Percentiles rank a stretch among this genome's conserved stretches.
Evolutionary conservation across 495 filamentous ascomycete genomes (phyloP).

Genomic region (Lasiosphaeris hirsuta): DNA sequence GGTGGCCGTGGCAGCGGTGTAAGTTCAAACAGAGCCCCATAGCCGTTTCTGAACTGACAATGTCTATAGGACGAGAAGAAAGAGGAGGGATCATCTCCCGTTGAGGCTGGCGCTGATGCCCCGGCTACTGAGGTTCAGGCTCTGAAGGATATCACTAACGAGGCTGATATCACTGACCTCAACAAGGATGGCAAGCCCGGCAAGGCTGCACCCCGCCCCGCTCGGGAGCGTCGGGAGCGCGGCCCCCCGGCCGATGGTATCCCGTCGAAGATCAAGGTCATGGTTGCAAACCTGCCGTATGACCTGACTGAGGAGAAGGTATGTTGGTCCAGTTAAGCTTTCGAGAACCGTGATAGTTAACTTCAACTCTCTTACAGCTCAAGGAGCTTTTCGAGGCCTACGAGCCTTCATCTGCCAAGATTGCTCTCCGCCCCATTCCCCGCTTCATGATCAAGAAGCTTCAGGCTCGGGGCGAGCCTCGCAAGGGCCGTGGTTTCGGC

Average conservation of each 20-base stretch:
- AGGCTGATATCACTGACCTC: conserved; percentile 38
- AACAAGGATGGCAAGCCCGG: conserved; percentile 48
- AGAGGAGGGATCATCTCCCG: conserved; percentile 48
- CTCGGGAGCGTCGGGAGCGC: conserved; percentile 71
- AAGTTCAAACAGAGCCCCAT: conserved; percentile 18
- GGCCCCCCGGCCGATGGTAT: conserved; percentile 97
- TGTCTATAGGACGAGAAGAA: conserved; percentile 43
- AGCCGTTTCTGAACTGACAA: conserved; percentile 1
- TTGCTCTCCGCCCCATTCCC: conserved; percentile 95
- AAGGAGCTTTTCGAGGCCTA: conserved; percentile 93
- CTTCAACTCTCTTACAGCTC: conserved; percentile 63
- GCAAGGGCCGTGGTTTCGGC: conserved; percentile 98
- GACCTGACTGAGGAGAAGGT: conserved; percentile 97
- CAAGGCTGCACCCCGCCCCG: conserved; percentile 43
- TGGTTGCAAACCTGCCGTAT: conserved; percentile 98
- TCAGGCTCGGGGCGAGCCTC: conserved; percentile 92
- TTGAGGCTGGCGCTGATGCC: conserved; percentile 39
- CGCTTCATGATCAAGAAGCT: conserved; percentile 99
- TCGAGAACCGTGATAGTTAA: conserved; percentile 35
- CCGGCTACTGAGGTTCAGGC: conserved; percentile 44
- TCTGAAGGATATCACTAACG: conserved; percentile 54
- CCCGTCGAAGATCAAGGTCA: conserved; percentile 98
- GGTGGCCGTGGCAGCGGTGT: conserved; percentile 69
- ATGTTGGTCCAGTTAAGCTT: not conserved
- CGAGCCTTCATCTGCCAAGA: conserved; percentile 89